Percentiles rank a stretch among this genome's conserved stretches.
phyloP scores from a whole-genome alignment of 345 rosid genomes.

The Citrus trifoliata region DNA sequence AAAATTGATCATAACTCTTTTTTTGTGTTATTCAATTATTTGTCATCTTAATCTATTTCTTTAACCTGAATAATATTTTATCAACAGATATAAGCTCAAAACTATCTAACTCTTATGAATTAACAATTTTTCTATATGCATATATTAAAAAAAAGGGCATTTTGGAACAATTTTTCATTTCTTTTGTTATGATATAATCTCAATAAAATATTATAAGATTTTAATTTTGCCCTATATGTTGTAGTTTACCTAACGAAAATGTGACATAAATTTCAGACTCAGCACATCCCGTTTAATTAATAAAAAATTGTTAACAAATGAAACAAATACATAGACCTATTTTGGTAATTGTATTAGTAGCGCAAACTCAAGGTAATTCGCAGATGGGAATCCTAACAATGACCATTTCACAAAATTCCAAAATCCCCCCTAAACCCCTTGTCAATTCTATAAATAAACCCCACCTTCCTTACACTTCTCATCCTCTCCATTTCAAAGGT shows the following conservation, averaged over 20 bases:
- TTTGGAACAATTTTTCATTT: neutral
- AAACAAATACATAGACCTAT: neutral
- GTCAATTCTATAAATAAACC: slow-evolving; percentile 20
- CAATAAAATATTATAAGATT: neutral
- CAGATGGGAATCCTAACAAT: neutral
- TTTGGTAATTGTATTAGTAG: neutral
- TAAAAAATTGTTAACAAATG: neutral
- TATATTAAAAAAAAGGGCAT: too few relatives aligned
- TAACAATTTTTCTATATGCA: too few relatives aligned
- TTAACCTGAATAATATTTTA: too few relatives aligned
- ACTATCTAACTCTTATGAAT: too few relatives aligned
- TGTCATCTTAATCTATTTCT: too few relatives aligned
- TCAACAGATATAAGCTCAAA: too few relatives aligned
- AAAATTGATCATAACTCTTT: too few relatives aligned
- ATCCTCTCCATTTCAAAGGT: neutral
- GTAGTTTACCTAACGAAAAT: slow-evolving; percentile 4
- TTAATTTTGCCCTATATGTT: neutral
- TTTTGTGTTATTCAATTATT: too few relatives aligned
- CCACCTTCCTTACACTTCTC: neutral
- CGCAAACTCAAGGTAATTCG: slow-evolving; percentile 1
- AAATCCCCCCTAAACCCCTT: neutral
- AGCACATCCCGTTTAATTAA: neutral
- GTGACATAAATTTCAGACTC: neutral
- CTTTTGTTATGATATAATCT: neutral
- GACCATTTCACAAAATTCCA: slow-evolving; percentile 12